Conservation (phyloP, 352 stramenopile genomes). For the Globisporangium cylindrosporum region DNA sequence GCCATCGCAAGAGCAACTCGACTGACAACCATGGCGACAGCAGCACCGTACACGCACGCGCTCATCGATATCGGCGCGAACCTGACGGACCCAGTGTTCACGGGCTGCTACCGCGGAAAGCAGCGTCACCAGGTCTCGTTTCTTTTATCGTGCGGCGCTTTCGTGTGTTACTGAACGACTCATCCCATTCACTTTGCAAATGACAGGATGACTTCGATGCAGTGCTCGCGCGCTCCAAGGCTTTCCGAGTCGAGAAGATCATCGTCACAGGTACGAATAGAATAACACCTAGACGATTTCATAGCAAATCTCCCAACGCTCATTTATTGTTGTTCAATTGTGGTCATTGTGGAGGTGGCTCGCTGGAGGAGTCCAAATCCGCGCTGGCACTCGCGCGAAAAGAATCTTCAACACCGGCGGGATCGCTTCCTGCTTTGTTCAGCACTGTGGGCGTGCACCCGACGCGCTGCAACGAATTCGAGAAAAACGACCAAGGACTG, state of each 20-base stretch:
- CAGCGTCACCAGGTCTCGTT: slow-evolving; percentile 78
- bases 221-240: slow-evolving; percentile 85
- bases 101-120: slow-evolving; percentile 88
- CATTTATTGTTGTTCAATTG: neutral
- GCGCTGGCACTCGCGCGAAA: slow-evolving; percentile 34
- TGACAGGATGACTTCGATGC: slow-evolving; percentile 31
- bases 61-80: slow-evolving; percentile 96
- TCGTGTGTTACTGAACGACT: neutral
- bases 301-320: neutral
- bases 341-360: slow-evolving; percentile 23
- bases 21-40: slow-evolving; percentile 8
- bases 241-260: slow-evolving; percentile 87
- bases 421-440: slow-evolving; percentile 38
- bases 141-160: neutral
- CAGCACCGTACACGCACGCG: neutral
- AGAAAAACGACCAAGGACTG: slow-evolving; percentile 38
- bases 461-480: slow-evolving; percentile 91
- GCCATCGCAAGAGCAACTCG: neutral
- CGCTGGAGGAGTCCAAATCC: slow-evolving; percentile 36
- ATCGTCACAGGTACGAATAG: slow-evolving; percentile 78
- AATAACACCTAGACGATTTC: neutral
- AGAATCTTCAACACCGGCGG: neutral
- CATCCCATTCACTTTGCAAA: neutral
- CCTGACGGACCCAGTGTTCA: slow-evolving; percentile 91
- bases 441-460: slow-evolving; percentile 89